Conservation (phyloP, 305 asterid species). For the Fraxinus latifolia region DNA sequence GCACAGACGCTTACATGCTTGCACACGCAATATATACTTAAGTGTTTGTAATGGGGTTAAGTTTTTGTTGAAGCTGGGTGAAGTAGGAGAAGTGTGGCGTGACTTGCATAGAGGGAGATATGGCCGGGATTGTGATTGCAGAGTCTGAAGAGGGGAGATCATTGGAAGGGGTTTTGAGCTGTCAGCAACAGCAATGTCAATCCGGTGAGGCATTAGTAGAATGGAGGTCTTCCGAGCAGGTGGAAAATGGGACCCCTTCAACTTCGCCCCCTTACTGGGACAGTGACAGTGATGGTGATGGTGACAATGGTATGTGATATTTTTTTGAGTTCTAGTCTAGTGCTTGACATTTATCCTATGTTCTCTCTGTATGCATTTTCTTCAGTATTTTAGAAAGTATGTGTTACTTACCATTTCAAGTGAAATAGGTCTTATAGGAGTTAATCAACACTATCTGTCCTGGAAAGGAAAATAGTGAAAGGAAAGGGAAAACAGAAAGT, state of each 20-base stretch:
- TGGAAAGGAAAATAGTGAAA: not conserved
- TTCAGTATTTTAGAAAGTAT: not conserved
- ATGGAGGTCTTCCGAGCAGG: constrained; percentile 66
- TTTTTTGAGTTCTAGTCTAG: not conserved
- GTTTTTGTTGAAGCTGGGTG: constrained; percentile 24
- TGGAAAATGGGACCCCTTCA: constrained; percentile 58
- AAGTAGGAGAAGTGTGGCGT: constrained; percentile 36
- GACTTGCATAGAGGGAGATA: constrained; percentile 39
- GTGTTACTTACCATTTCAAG: not conserved
- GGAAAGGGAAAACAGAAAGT: not conserved
- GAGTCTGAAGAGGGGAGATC: constrained; percentile 38
- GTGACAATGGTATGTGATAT: constrained; percentile 38
- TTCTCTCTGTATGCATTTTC: not conserved
- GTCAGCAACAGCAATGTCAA: constrained; percentile 30
- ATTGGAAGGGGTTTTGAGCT: constrained; percentile 25
- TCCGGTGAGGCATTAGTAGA: constrained; percentile 58
- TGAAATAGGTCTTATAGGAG: not conserved
- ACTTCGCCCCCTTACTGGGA: constrained; percentile 78
- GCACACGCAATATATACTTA: not conserved
- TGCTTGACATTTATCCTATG: not conserved
- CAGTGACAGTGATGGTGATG: constrained; percentile 52
- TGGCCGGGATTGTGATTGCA: constrained; percentile 36
- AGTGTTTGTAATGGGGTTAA: not conserved
- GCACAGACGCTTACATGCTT: not conserved
- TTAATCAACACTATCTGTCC: not conserved